Evolutionary conservation across 1,284 basidiomycete genomes (phyloP), one percentile per base, ranked within the genome.

Genomic region (Ganoderma boninense): DNA sequence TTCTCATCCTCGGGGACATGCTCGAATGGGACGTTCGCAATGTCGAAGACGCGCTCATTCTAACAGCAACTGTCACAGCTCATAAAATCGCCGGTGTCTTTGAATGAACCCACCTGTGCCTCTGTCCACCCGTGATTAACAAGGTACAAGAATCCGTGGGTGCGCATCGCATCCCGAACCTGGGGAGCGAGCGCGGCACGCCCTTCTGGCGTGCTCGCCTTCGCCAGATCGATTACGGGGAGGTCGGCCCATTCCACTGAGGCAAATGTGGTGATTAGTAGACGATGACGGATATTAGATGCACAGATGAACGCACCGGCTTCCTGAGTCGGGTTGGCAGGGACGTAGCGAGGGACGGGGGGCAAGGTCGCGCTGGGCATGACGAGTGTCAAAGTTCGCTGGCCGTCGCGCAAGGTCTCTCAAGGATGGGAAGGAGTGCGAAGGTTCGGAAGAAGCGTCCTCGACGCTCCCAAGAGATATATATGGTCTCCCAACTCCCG

Each of bases 161-260:
- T 84, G 2, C 83, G 80, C 81, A 93, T 85, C 0, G 91, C 91
- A 69, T 89, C 82, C 44, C 85, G 84, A 8, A 89, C 82, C 74
- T 87, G 82, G 26, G 78, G 73, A 0, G 87, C 85, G 1, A 92
- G 83, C 64, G 82, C 79, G 1, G 77, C 76, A 44, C 86, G 85
- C 4, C 85, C 87, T 67, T 87, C 86, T 0, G 80, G 78, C 0
- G 82, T 88, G 10, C 77, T 73, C 35, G 83, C 82, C 63, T 85
- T 85, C 42, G 88, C 82, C 13, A 93, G 79, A 76, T 93, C 92
- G 69, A 94, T 86, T 62, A 87, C 83, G 20, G 89, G 84, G 26
- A 93, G 84, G 59, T 92, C 86, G 0, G 89, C 92, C 82, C 89
- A 92, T 52, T 91, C 86, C 79, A 91, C 90, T 91, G 60, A 32